phyloP scores from a whole-genome alignment of 805 yeast species.

The Barnettozyma pratensis region DNA sequence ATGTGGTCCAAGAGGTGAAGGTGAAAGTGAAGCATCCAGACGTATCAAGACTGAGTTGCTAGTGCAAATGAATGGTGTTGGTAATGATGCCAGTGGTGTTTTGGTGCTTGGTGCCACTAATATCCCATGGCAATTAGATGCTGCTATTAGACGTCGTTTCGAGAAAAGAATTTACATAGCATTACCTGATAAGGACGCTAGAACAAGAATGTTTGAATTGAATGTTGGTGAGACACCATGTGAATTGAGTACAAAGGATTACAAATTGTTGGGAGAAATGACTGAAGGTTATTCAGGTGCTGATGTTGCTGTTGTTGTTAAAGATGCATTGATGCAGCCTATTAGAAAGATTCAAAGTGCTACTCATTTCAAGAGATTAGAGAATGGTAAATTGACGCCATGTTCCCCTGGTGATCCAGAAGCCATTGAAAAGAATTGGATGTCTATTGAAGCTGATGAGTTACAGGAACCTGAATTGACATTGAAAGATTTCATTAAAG shows the following conservation, averaged over 20 bases:
- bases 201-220: constrained; percentile 89
- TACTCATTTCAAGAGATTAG: constrained; percentile 78
- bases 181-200: constrained; percentile 88
- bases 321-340: constrained; percentile 98
- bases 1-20: constrained; percentile 97
- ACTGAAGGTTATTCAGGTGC: constrained; percentile 98
- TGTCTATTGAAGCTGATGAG: constrained; percentile 85
- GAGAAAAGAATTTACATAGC: constrained; percentile 94
- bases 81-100: constrained; percentile 89
- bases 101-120: constrained; percentile 95
- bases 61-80: constrained; percentile 99
- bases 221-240: constrained; percentile 92
- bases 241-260: constrained; percentile 66
- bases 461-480: constrained; percentile 85
- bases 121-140: constrained; percentile 98
- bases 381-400: constrained; percentile 61
- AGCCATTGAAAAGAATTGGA: constrained; percentile 90
- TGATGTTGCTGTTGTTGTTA: constrained; percentile 92
- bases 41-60: constrained; percentile 93
- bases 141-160: constrained; percentile 95
- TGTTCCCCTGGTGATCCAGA: constrained; percentile 95
- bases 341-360: constrained; percentile 93
- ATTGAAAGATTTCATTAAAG: constrained; percentile 88
- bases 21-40: constrained; percentile 93
- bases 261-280: constrained; percentile 76